Percentiles rank a stretch among this genome's conserved stretches.
These are phyloP conservation scores for Aspergillus homomorphus DNA, from an alignment of 495 filamentous ascomycete genomes.

Conservation along the genomic window DNA sequence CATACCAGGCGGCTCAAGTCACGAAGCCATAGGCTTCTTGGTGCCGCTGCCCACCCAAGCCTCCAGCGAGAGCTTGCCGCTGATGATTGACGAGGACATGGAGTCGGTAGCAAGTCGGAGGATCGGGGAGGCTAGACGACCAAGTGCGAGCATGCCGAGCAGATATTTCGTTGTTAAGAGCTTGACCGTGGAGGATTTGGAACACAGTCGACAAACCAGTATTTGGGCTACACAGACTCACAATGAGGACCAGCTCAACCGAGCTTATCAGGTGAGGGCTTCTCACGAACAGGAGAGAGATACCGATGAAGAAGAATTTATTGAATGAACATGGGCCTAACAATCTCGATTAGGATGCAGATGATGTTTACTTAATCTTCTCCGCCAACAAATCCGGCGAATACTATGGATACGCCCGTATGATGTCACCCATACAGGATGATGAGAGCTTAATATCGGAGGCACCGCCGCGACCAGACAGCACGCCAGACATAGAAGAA, in stretches of 20 bases:
- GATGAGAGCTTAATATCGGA: constrained; percentile 66
- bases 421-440: constrained; percentile 80
- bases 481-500: constrained; percentile 54
- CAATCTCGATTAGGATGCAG: constrained; percentile 54
- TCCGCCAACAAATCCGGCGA: constrained; percentile 98
- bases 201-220: constrained; percentile 79
- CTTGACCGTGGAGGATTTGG: constrained; percentile 89
- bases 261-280: constrained; percentile 72
- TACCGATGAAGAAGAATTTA: neutral
- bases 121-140: constrained; percentile 5
- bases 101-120: neutral
- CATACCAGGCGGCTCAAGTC: constrained; percentile 31
- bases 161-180: constrained; percentile 94
- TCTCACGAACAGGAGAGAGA: neutral
- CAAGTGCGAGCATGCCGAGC: constrained; percentile 45
- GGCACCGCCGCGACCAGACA: constrained; percentile 42
- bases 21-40: constrained; percentile 16
- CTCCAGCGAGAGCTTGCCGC: neutral
- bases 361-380: constrained; percentile 94
- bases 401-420: constrained; percentile 93
- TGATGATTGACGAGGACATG: constrained; percentile 1
- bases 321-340: neutral
- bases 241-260: constrained; percentile 81
- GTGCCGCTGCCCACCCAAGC: constrained; percentile 3
- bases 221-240: constrained; percentile 95